A percentile compares a stretch with the other conserved stretches of the same genome.
Evolutionary conservation across 495 filamentous ascomycete genomes (phyloP).

Genomic region (Bombardia bombarda): DNA sequence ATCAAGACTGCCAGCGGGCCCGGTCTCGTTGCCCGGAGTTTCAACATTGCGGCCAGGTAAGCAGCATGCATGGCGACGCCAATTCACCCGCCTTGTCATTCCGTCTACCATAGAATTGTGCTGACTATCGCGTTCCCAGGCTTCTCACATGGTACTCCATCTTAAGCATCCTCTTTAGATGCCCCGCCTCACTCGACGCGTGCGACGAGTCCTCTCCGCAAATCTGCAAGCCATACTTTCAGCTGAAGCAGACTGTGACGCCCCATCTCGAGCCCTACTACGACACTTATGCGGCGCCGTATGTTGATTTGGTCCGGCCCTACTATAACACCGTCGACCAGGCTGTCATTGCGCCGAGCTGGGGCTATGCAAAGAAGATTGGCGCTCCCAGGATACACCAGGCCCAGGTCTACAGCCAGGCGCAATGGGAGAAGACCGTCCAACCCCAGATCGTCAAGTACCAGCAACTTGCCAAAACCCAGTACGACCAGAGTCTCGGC

Average conservation of each 20-base stretch:
- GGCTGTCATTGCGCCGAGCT: constrained; percentile 57
- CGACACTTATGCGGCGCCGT: constrained; percentile 69
- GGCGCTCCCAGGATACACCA: constrained; percentile 69
- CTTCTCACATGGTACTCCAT: constrained; percentile 80
- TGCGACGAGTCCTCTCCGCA: constrained; percentile 63
- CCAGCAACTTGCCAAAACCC: constrained; percentile 47
- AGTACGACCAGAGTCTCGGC: constrained; percentile 61
- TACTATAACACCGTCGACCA: constrained; percentile 63
- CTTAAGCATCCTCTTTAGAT: constrained; percentile 70
- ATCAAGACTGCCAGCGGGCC: constrained; percentile 18
- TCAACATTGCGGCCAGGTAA: constrained; percentile 59
- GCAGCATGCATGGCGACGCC: no score
- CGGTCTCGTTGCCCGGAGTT: constrained; percentile 38
- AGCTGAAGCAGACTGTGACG: constrained; percentile 54
- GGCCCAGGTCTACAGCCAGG: constrained; percentile 51
- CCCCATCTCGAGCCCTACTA: constrained; percentile 87
- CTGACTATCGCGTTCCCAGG: no score
- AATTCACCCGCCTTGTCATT: no score
- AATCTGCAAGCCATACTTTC: constrained; percentile 80
- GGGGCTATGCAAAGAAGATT: constrained; percentile 58
- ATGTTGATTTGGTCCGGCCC: constrained; percentile 67
- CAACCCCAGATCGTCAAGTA: constrained; percentile 63
- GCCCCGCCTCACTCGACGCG: constrained; percentile 60
- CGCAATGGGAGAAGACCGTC: constrained; percentile 71
- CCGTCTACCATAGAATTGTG: no score